Evolutionary conservation across 179 eudicot species (phyloP).

Genomic region (Kewa caespitosa): DNA sequence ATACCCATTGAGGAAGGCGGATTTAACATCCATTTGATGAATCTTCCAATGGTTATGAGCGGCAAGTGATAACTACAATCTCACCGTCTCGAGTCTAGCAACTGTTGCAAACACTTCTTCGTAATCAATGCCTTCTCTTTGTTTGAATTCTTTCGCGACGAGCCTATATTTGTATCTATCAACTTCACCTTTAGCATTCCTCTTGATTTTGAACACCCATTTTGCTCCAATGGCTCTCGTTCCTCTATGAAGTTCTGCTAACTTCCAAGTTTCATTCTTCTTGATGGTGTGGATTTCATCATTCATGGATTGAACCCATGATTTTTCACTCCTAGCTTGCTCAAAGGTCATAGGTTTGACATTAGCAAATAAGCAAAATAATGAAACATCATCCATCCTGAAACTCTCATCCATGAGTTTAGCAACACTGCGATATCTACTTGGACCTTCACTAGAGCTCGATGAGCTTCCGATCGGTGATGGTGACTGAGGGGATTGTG

Average conservation of each 20-base stretch:
- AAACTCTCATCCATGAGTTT: neutral
- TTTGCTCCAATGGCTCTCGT: slow-evolving; percentile 4
- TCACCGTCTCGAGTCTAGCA: neutral
- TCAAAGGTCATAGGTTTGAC: neutral
- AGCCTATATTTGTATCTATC: neutral
- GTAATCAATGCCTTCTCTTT: slow-evolving; percentile 4
- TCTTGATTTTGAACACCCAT: neutral
- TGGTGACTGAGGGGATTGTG: neutral
- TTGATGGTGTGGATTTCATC: slow-evolving; percentile 3
- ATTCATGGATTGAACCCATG: neutral
- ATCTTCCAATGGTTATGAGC: neutral
- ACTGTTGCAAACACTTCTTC: slow-evolving; percentile 8
- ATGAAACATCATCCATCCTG: neutral
- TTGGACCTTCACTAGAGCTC: neutral
- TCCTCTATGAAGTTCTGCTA: neutral
- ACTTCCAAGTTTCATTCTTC: slow-evolving; percentile 13
- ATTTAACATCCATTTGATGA: slow-evolving; percentile 14
- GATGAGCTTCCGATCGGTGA: neutral
- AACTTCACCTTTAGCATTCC: neutral
- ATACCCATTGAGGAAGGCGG: neutral
- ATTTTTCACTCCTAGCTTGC: neutral
- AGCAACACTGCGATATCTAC: neutral
- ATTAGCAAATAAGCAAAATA: neutral
- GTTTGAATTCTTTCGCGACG: neutral
- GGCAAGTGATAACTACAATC: neutral